Evolutionary conservation across 768 basidiomycete genomes (phyloP), one percentile per base, ranked within the genome.

Genomic region (Kwoniella sp.): DNA sequence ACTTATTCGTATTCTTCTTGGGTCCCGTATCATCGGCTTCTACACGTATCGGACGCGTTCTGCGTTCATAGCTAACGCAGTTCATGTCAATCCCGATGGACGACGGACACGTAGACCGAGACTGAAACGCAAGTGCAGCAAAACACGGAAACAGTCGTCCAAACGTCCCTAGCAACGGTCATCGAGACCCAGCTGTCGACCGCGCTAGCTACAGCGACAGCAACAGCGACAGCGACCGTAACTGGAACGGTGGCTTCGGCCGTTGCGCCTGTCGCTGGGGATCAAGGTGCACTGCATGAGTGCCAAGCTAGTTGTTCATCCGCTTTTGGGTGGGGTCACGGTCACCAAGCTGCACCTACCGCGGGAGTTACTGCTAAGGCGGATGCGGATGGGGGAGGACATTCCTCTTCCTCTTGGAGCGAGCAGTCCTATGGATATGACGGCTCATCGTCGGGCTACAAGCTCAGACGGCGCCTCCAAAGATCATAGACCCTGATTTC

Each of bases 161-260:
- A 37, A 26, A 64, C 63, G 0, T 40, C 50, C 46, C 27, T 46
- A 24, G 55, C 27, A 46, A 66, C 65, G 17, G 17, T 44, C 40
- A 15, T 44, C 40, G 40, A 44, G 17, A 44, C 40, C 40, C 40
- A 44, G 17, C 8, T 44, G 10, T 44, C 17, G 8, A 44, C 40
- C 3, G 40, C 17, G 40, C 40, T 44, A 9, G 40, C 40, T 44
- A 44, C 40, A n/a, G 49, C n/a, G 17, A 49, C 33, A 22, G 54
- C 65, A 0, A 60, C 59, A 17, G 50, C 58, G 1, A 60, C 48
- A n/a, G 37, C 52, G 0, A 65, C 67, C 10, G 60, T 55, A 13
- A 64, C 65, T 22, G 47, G 47, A 13, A 65, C 67, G 19, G 60
- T 58, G n/a, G 36, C 52, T 17, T 26, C 52, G 4, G 52, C n/a